A percentile compares a stretch with the other conserved stretches of the same genome.
phyloP scores from a whole-genome alignment of 1,284 basidiomycete genomes.

The Trichosporon sp. region DNA sequence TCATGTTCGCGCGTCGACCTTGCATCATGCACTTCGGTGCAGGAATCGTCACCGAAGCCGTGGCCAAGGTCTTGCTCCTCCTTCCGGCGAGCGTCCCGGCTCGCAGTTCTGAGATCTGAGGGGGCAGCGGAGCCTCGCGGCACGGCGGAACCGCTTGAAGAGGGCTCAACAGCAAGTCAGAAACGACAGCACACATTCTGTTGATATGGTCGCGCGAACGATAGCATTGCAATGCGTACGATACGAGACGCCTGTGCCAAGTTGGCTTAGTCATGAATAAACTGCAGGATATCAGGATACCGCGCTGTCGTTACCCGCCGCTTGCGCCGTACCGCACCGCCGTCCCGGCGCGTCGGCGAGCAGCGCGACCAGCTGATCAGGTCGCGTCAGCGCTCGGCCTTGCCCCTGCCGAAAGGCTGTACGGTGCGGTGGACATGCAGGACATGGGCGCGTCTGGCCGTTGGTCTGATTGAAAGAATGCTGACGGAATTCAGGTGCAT shows the following conservation, averaged over 20 bases:
- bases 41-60: not conserved
- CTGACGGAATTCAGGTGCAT: not conserved
- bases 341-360: not conserved
- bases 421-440: not conserved
- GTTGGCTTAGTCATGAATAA: not conserved
- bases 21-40: not conserved
- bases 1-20: not conserved
- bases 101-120: not conserved
- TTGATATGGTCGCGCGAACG: not conserved
- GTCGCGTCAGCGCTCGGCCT: not conserved
- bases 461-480: not conserved
- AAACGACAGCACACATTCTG: not conserved
- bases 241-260: not conserved
- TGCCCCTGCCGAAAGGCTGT: no score
- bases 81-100: not conserved
- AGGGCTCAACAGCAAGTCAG: not conserved
- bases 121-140: no score
- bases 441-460: not conserved
- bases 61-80: not conserved
- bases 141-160: not conserved
- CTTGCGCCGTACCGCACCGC: not conserved
- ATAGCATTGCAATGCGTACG: not conserved
- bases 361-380: not conserved
- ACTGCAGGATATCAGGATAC: not conserved
- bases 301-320: not conserved